Evolutionary conservation across 2,329 filamentous ascomycete genomes (phyloP).

Genomic region (Monilinia polystroma): DNA sequence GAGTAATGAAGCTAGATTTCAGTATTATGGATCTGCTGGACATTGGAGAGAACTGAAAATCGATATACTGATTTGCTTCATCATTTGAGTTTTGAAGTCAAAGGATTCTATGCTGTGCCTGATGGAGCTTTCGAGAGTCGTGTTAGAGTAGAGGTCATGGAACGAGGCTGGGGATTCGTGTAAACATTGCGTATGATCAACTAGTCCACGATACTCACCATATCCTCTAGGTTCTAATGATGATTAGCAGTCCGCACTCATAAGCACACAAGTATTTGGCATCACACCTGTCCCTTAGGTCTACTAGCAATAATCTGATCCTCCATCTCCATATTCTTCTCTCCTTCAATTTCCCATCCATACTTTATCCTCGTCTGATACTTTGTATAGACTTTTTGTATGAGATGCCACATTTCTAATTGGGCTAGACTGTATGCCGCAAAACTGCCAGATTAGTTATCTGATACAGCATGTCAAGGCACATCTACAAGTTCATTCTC

Average conservation of each 20-base stretch:
- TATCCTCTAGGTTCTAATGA: too few relatives aligned
- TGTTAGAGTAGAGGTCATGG: not conserved
- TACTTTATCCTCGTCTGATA: constrained; percentile 53
- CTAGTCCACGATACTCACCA: too few relatives aligned
- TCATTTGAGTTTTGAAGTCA: not conserved
- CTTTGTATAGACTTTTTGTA: constrained; percentile 60
- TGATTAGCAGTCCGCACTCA: too few relatives aligned
- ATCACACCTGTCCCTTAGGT: constrained; percentile 7
- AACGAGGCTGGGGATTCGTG: not conserved
- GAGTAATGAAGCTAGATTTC: too few relatives aligned
- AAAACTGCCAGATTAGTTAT: not conserved
- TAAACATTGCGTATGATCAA: not conserved
- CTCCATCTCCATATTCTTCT: constrained; percentile 56
- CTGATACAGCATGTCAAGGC: constrained; percentile 49
- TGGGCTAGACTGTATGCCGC: constrained; percentile 49
- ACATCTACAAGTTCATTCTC: too few relatives aligned
- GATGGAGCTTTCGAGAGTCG: constrained; percentile 2
- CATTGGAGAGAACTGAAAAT: not conserved
- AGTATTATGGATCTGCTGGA: too few relatives aligned
- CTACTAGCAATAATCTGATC: constrained; percentile 58
- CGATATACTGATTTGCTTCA: not conserved
- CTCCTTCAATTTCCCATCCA: constrained; percentile 49
- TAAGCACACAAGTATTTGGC: too few relatives aligned
- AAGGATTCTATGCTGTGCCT: not conserved
- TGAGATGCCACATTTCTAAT: constrained; percentile 65